phyloP scores from a whole-genome alignment of 1,284 basidiomycete genomes.

The Rhodotorula sp. region DNA sequence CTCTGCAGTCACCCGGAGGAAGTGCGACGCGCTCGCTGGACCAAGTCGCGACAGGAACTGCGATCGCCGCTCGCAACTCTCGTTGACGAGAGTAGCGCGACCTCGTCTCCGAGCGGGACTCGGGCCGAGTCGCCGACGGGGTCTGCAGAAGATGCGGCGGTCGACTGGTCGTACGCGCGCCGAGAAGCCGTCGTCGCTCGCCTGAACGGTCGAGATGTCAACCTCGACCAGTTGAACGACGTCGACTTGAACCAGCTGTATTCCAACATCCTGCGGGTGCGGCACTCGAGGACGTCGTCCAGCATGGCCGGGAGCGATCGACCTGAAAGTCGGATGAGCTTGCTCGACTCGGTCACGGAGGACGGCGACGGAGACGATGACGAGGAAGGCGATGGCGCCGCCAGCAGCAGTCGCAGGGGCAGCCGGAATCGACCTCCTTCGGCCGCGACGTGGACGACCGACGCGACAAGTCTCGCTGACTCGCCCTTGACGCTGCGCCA shows the following conservation, averaged over 20 bases:
- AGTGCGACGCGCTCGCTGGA: slow-evolving; percentile 80
- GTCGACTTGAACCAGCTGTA: slow-evolving; percentile 90
- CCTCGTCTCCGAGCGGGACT: slow-evolving; percentile 24
- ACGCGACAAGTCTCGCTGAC: slow-evolving; percentile 73
- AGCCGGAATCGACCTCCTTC: slow-evolving; percentile 59
- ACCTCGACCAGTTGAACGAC: slow-evolving; percentile 84
- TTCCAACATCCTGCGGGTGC: slow-evolving; percentile 80
- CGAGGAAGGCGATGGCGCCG: background rate
- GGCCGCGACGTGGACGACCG: slow-evolving; percentile 67
- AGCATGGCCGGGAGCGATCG: slow-evolving; percentile 53
- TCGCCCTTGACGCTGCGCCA: slow-evolving; percentile 55
- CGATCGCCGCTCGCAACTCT: slow-evolving; percentile 44
- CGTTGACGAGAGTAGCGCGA: slow-evolving; percentile 24
- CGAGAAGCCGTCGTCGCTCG: slow-evolving; percentile 83
- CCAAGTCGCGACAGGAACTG: slow-evolving; percentile 65
- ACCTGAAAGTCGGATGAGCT: slow-evolving; percentile 69
- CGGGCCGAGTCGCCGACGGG: slow-evolving; percentile 75
- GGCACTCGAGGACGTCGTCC: slow-evolving; percentile 55
- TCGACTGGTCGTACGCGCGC: slow-evolving; percentile 91
- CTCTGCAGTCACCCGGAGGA: slow-evolving; percentile 70
- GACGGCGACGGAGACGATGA: slow-evolving; percentile 42
- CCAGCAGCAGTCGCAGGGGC: background rate
- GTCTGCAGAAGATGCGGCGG: slow-evolving; percentile 38
- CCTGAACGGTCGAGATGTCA: slow-evolving; percentile 72
- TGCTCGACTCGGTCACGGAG: slow-evolving; percentile 50